Conservation (phyloP, 2,329 filamentous ascomycete genomes). For the Ophiocordyceps unilateralis region DNA sequence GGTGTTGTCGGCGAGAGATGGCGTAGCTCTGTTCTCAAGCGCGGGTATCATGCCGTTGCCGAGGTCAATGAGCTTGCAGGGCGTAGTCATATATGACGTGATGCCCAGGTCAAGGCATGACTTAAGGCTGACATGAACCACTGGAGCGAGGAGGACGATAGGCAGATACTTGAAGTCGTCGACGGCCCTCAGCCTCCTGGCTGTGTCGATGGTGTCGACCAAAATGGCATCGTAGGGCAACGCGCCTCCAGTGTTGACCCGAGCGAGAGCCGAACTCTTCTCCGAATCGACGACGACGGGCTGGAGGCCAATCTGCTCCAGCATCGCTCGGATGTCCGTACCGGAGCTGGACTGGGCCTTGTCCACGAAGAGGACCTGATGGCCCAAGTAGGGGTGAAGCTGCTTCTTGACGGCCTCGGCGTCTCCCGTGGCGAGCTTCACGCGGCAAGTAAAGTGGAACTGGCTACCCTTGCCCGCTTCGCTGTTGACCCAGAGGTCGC, state of each 20-base stretch:
- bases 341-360: slow-evolving; percentile 69
- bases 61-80: slow-evolving; percentile 82
- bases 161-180: slow-evolving; percentile 98
- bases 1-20: slow-evolving; percentile 80
- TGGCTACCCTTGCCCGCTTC: slow-evolving; percentile 80
- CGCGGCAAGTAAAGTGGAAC: slow-evolving; percentile 92
- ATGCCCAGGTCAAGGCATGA: slow-evolving; percentile 89
- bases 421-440: slow-evolving; percentile 68
- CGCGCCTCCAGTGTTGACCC: slow-evolving; percentile 33
- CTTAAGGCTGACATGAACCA: slow-evolving; percentile 83
- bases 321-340: slow-evolving; percentile 59
- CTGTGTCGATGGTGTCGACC: slow-evolving; percentile 84
- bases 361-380: slow-evolving; percentile 88
- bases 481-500: slow-evolving; percentile 90
- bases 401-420: slow-evolving; percentile 64
- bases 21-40: slow-evolving; percentile 80
- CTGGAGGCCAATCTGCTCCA: slow-evolving; percentile 60
- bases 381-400: slow-evolving; percentile 77
- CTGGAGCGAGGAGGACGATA: slow-evolving; percentile 76
- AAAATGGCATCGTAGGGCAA: slow-evolving; percentile 87
- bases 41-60: slow-evolving; percentile 94
- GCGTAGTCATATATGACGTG: slow-evolving; percentile 98
- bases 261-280: slow-evolving; percentile 41
- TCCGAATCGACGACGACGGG: slow-evolving; percentile 74
- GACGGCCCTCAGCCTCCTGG: slow-evolving; percentile 65